Evolutionary conservation across 164 flowering plant species (phyloP), one percentile per base, ranked within the genome.

Genomic region (Protea cynaroides): DNA sequence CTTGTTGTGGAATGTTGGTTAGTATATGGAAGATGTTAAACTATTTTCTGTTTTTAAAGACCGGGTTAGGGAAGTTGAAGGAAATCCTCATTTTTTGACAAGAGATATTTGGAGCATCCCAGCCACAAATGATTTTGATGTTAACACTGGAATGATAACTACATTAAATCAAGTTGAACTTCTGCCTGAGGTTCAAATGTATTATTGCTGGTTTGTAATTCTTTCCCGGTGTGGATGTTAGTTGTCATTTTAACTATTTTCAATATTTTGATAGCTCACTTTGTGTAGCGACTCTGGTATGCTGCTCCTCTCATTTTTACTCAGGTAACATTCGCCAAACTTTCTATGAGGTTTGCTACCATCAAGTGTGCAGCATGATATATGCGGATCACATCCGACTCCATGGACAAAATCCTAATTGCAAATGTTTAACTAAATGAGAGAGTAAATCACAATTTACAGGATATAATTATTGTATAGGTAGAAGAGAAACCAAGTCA

Each of bases 271-370:
- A 15, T 25, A 36, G 25, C 25, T 60, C 12, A 25, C 61, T 62
- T 36, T 63, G 40, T 56, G 59, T 71, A n/a, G 37, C 66, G 62
- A 66, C 38, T 65, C 52, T 63, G 86, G 94, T 86, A 83, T 81
- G 70, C 81, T 66, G 79, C 81, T 54, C 81, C 93, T 63, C 87
- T 80, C 95, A 84, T 77, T 80, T 83, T 57, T n/a, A n/a, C n/a
- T n/a, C 99, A 95, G 34, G 99, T 95, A 23, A 92, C 99, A 84
- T 95, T 97, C 70, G 99, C 99, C 56, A 95, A 68, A 72, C 99
- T 88, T 77, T 97, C 99, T 24, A 97, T 89, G 65, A 95, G 75
- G 70, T 97, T 86, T 46, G 94, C 96, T 58, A 90, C 99, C 97
- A 92, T 95, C 79, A 88, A 78, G 65, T 90, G 96, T 40, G 99